phyloP scores from a whole-genome alignment of 75 land plant genomes.

The Picea sitchensis region DNA sequence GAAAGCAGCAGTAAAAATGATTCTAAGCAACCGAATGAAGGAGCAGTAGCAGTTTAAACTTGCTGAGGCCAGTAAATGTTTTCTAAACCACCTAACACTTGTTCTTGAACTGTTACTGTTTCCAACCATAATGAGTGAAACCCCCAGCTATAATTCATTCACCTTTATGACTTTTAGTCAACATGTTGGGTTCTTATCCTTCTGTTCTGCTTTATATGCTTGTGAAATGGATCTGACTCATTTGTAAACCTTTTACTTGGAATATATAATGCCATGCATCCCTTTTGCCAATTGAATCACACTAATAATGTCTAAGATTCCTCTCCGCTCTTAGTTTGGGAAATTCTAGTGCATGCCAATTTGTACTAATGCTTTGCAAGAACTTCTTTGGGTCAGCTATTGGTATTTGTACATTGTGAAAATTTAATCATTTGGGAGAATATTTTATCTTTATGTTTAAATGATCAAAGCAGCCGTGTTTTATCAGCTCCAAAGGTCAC shows the following conservation, averaged over 20 bases:
- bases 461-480: background rate
- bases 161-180: background rate
- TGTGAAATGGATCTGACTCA: background rate
- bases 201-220: background rate
- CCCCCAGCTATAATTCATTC: too few relatives aligned
- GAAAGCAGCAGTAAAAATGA: background rate
- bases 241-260: background rate
- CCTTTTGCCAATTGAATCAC: background rate
- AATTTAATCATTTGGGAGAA: background rate
- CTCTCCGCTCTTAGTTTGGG: background rate
- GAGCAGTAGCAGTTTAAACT: background rate
- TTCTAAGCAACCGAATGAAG: conserved; percentile 3
- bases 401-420: background rate
- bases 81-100: too few relatives aligned
- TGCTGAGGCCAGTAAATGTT: background rate
- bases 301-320: background rate
- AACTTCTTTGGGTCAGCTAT: background rate
- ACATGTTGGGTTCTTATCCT: background rate
- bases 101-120: too few relatives aligned
- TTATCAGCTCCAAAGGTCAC: background rate
- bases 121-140: too few relatives aligned
- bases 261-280: background rate
- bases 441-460: background rate
- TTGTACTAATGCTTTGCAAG: background rate
- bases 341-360: background rate